Conservation (phyloP, 2,329 filamentous ascomycete species). For the Fusarium scirpi region DNA sequence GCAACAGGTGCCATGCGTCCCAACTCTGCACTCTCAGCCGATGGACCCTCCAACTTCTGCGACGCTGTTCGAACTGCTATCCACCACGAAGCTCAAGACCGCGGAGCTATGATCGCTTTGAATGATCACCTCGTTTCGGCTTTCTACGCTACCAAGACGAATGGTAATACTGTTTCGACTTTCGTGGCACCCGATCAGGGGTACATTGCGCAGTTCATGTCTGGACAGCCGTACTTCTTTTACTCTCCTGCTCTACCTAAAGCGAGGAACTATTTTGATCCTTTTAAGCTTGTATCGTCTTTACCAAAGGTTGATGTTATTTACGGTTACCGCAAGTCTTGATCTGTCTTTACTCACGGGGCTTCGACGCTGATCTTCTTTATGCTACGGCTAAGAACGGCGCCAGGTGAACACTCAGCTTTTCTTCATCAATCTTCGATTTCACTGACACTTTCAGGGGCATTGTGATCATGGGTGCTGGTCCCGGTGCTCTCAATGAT, state of each 20-base stretch:
- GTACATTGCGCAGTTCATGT: conserved; percentile 53
- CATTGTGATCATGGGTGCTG: conserved; percentile 50
- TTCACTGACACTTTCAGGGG: conserved; percentile 31
- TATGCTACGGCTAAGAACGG: neutral
- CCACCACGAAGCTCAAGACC: conserved; percentile 45
- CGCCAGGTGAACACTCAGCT: neutral
- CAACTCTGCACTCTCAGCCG: conserved; percentile 26
- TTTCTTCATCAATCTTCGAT: conserved; percentile 41
- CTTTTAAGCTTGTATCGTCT: conserved; percentile 43
- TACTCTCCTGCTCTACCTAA: conserved; percentile 60
- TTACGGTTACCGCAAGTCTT: neutral
- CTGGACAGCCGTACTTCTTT: conserved; percentile 66
- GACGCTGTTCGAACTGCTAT: conserved; percentile 24
- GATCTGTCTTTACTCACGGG: neutral
- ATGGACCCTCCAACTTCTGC: conserved; percentile 35
- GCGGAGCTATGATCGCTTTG: conserved; percentile 67
- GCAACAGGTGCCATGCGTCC: conserved; percentile 28
- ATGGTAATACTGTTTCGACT: conserved; percentile 69
- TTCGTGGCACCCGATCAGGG: conserved; percentile 67
- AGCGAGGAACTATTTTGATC: conserved; percentile 53
- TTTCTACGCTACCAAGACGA: conserved; percentile 70
- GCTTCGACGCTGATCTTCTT: neutral
- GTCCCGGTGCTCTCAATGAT: conserved; percentile 46
- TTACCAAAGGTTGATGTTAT: neutral
- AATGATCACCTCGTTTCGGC: conserved; percentile 68